Base-by-base conservation (phyloP, 129 eudicot species). In the Helianthus annuus region DNA sequence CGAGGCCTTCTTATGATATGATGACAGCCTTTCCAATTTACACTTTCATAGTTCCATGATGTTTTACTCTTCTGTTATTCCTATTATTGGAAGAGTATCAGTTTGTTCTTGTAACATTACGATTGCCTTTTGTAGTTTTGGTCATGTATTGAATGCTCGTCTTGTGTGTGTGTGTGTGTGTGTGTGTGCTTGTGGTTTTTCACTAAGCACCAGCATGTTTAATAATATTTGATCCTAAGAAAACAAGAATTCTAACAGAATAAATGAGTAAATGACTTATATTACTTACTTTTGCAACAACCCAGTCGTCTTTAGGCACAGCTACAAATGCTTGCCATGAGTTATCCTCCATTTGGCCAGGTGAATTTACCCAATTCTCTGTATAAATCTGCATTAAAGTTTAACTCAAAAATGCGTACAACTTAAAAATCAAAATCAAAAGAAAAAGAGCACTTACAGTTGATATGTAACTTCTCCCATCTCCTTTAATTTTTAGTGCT, bases 341-440 rank as follows among this genome's bases (percentile, higher is more conserved):
- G 78, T 94, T 90, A 81, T 94, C 98, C 83, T 94, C 98, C 79
- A 85, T 78, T 77, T 94, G 98, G 66, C 96, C 98, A 27, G 97
- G 93, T 3, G 92, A 86, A 73, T 94, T 94, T 22, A 94, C 97
- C 98, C 98, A 94, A 75, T 94, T 94, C 66, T 94, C 98, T 17
- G 98, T 94, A 81, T 90, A 90, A 60, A 94, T 94, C 98, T 94
- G 86, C 73, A 81, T 17, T 13, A 2, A 74, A 79, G 56, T 44
- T 67, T 5, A 80, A 45, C 57, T 45, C 27, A 22, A 32, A 68
- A 19, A 19, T 19, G 22, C 22, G 22, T 19, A 19, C 22, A 19
- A 19, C 22, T 19, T 19, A 19, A 19, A 19, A 19, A 19, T 19
- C 22, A 19, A 19, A 19, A 19, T 19, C 22, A 19, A 19, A 19